Conservation (phyloP, 352 stramenopile species). For the Phytophthora lateralis region DNA sequence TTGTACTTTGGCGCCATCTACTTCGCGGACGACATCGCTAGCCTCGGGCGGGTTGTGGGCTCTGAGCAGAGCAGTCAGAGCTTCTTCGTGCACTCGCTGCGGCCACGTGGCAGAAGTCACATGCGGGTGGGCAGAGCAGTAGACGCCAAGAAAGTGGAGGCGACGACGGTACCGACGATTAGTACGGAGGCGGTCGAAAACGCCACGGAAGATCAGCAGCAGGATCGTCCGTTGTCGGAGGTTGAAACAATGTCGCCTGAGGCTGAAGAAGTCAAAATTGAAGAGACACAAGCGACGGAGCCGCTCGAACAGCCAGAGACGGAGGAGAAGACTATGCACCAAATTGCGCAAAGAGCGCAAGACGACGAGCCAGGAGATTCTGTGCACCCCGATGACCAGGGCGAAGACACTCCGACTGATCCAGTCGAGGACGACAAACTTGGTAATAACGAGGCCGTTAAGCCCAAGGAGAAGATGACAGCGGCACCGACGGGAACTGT, state of each 20-base stretch:
- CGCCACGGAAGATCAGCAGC: neutral
- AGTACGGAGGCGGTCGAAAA: neutral
- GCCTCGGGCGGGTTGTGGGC: conserved; percentile 34
- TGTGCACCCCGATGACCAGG: conserved; percentile 20
- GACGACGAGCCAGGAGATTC: conserved; percentile 9
- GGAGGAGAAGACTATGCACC: neutral
- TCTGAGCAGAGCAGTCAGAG: conserved; percentile 34
- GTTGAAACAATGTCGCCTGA: conserved; percentile 3
- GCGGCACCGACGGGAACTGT: neutral
- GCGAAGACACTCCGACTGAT: conserved; percentile 2
- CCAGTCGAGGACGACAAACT: neutral
- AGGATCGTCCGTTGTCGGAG: neutral
- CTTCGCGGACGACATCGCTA: conserved; percentile 58
- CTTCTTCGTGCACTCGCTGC: conserved; percentile 44
- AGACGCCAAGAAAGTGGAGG: conserved; percentile 27
- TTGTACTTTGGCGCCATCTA: conserved; percentile 57
- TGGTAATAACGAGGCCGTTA: neutral
- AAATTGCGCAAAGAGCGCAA: neutral
- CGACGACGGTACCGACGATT: neutral
- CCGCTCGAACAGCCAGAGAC: conserved; percentile 4
- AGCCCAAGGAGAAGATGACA: neutral
- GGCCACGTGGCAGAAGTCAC: conserved; percentile 17
- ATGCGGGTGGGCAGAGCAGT: conserved; percentile 31
- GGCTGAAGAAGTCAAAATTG: conserved; percentile 10
- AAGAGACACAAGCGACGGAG: conserved; percentile 14